A percentile compares a stretch with the other conserved stretches of the same genome.
phyloP scores from a whole-genome alignment of 768 basidiomycete species.

The Obba rivulosa region DNA sequence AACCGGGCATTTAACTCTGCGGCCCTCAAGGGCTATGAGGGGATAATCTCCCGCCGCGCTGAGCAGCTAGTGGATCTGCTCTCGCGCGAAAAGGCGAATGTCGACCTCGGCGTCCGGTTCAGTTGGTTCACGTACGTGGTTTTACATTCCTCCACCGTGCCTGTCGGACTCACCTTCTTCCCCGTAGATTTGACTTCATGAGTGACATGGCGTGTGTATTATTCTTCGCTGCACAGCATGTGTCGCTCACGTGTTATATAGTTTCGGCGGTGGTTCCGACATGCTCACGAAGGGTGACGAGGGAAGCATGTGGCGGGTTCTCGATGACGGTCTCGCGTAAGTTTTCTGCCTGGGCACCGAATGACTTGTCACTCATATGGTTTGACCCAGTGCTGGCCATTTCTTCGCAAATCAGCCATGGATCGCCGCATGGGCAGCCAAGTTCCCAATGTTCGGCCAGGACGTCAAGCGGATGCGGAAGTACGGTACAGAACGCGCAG shows the following conservation, averaged over 20 bases:
- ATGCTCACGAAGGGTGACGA: constrained; percentile 36
- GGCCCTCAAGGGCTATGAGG: constrained; percentile 43
- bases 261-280: constrained; percentile 34
- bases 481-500: background rate
- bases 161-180: constrained; percentile 2
- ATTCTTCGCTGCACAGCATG: background rate
- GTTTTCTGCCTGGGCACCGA: constrained; percentile 21
- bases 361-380: constrained; percentile 4
- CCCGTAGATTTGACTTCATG: constrained; percentile 37
- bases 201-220: constrained; percentile 32
- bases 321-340: constrained; percentile 42
- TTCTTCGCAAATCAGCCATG: background rate
- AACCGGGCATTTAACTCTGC: constrained; percentile 41
- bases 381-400: background rate
- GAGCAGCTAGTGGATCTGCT: constrained; percentile 37
- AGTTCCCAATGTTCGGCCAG: background rate
- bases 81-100: background rate
- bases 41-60: constrained; percentile 30
- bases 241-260: background rate
- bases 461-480: background rate
- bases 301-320: constrained; percentile 36
- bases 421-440: no score
- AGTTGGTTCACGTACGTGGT: constrained; percentile 11
- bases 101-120: constrained; percentile 8
- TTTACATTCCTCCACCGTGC: background rate